These are phyloP conservation scores for Halophytophthora batemanensis DNA, from an alignment of 352 stramenopile genomes.

Conservation along the genomic window DNA sequence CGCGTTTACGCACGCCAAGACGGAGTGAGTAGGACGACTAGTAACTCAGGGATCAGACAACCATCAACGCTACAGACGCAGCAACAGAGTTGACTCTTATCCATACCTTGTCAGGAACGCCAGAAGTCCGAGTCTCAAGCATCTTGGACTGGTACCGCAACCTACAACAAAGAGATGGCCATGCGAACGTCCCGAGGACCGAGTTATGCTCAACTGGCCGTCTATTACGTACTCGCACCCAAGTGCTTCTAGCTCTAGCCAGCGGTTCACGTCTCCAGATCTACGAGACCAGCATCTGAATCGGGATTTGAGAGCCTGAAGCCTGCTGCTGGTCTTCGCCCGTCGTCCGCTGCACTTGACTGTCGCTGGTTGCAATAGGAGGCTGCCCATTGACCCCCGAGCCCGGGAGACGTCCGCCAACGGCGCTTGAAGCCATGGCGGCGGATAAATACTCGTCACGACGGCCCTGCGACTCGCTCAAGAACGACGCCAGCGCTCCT, in stretches of 20 bases:
- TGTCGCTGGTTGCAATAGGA: conserved; percentile 8
- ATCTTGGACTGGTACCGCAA: too few species aligned
- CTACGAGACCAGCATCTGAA: conserved; percentile 75
- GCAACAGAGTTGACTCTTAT: too few species aligned
- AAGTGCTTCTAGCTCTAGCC: too few species aligned
- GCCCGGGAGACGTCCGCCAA: conserved; percentile 7
- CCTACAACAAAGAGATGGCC: too few species aligned
- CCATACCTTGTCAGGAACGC: too few species aligned
- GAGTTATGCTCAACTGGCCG: too few species aligned
- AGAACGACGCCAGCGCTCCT: conserved; percentile 20
- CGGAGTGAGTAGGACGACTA: conserved; percentile 42
- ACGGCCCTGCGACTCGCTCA: conserved; percentile 35
- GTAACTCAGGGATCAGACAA: too few species aligned
- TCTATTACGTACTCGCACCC: too few species aligned
- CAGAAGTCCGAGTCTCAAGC: too few species aligned
- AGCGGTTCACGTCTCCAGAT: too few species aligned
- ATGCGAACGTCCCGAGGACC: too few species aligned
- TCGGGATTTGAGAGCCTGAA: conserved; percentile 42
- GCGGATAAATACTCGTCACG: conserved; percentile 44
- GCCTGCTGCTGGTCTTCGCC: conserved; percentile 19
- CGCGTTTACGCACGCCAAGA: conserved; percentile 63
- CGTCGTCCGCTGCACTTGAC: conserved; percentile 6
- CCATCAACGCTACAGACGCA: too few species aligned
- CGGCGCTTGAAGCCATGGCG: conserved; percentile 26
- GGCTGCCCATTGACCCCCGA: conserved; percentile 1